Percentiles rank a stretch among this genome's conserved stretches.
These are phyloP conservation scores for Aegilops longissima DNA, from an alignment of 176 grass and related monocot species.

Conservation along the genomic window DNA sequence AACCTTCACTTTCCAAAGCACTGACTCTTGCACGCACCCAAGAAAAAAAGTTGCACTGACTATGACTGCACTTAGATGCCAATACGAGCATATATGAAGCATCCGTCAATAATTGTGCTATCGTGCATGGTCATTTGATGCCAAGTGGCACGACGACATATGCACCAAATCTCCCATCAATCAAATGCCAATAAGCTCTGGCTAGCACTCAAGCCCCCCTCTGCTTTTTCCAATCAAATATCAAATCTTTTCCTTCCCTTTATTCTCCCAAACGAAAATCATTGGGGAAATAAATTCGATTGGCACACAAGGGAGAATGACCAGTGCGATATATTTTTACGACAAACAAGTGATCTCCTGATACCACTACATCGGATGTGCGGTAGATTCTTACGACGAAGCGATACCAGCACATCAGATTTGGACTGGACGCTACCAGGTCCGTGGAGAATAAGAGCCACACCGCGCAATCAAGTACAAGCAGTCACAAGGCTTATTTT, in stretches of 20 bases:
- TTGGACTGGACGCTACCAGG: not conserved
- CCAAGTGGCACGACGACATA: not conserved
- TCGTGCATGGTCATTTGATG: not conserved
- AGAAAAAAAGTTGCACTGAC: not conserved
- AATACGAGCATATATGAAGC: not conserved
- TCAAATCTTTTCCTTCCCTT: not conserved
- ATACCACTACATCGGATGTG: not conserved
- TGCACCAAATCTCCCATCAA: not conserved
- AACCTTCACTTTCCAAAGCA: conserved; percentile 13
- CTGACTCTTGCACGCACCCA: not conserved
- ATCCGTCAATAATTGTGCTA: not conserved
- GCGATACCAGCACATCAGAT: not conserved
- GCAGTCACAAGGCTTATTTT: not conserved
- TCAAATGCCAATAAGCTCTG: not conserved
- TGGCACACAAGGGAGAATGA: not conserved
- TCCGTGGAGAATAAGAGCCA: not conserved
- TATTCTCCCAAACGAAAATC: not conserved
- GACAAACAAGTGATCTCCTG: not conserved
- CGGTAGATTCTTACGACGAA: not conserved
- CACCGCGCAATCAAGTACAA: not conserved
- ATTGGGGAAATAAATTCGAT: not conserved
- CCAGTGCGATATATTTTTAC: not conserved
- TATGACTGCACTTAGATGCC: not conserved
- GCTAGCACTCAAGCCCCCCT: not conserved
- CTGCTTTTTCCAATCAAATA: not conserved